These are phyloP conservation scores for Aspergillus carlsbadensis DNA, from an alignment of 495 filamentous ascomycete species.

Conservation along the genomic window DNA sequence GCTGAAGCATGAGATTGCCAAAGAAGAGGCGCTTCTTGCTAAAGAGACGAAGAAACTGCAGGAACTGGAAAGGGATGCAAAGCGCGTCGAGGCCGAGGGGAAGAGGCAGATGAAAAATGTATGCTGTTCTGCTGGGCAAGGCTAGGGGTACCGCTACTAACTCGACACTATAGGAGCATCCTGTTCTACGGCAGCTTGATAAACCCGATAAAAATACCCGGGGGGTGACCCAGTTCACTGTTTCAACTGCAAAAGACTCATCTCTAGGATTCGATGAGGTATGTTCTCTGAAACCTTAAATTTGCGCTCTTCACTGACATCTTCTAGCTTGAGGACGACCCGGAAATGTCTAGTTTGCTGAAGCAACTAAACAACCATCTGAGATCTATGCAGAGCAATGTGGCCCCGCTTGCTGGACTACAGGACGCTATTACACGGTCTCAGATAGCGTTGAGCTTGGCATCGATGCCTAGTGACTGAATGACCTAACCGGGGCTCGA, in stretches of 20 bases:
- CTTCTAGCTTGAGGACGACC: conserved; percentile 40
- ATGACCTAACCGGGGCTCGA: neutral
- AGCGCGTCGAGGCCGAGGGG: conserved; percentile 43
- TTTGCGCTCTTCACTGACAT: conserved; percentile 8
- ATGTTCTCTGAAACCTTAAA: conserved; percentile 10
- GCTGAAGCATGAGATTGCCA: conserved; percentile 52
- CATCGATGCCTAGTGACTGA: conserved; percentile 40
- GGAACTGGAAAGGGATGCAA: conserved; percentile 55
- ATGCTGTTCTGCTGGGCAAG: conserved; percentile 8
- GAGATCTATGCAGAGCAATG: conserved; percentile 56
- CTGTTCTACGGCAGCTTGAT: conserved; percentile 37
- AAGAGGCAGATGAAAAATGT: conserved; percentile 50
- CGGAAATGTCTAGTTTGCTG: conserved; percentile 33
- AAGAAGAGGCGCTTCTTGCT: conserved; percentile 51
- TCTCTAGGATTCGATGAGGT: conserved; percentile 33
- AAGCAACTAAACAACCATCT: conserved; percentile 55
- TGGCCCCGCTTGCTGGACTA: conserved; percentile 50
- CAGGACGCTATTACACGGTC: conserved; percentile 50
- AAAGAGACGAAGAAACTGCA: conserved; percentile 49
- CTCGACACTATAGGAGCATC: conserved; percentile 40
- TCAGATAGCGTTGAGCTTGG: conserved; percentile 50
- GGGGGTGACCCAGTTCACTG: conserved; percentile 25
- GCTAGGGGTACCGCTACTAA: conserved; percentile 5
- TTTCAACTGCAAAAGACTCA: conserved; percentile 25
- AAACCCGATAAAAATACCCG: conserved; percentile 14